Percentiles rank a stretch among this genome's conserved stretches.
Evolutionary conservation across 345 rosid genomes (phyloP).

Genomic region (Hibiscus mutabilis): DNA sequence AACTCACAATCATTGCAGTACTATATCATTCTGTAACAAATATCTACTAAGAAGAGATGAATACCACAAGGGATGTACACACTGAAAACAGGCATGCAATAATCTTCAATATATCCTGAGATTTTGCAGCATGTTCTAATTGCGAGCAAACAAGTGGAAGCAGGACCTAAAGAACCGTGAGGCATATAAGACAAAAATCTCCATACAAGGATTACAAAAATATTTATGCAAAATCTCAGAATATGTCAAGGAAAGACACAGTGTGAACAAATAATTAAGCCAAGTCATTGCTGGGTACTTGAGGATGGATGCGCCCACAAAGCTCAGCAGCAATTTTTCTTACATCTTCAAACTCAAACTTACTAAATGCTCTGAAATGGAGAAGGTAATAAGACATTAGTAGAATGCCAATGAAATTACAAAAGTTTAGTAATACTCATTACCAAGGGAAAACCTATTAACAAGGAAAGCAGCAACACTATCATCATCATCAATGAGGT

Average conservation of each 20-base stretch:
- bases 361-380: constrained; percentile 59
- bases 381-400: constrained; percentile 15
- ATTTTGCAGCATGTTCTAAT: constrained; percentile 39
- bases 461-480: constrained; percentile 60
- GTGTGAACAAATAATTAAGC: constrained; percentile 5
- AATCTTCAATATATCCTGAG: constrained; percentile 46
- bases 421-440: constrained; percentile 15
- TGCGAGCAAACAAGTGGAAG: constrained; percentile 47
- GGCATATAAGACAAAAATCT: constrained; percentile 7
- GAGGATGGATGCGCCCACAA: constrained; percentile 84
- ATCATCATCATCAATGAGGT: constrained; percentile 31
- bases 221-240: neutral
- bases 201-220: neutral
- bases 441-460: constrained; percentile 43
- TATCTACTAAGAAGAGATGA: constrained; percentile 6
- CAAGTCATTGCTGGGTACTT: constrained; percentile 27
- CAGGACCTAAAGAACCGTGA: constrained; percentile 51
- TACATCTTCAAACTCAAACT: constrained; percentile 73
- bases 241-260: constrained; percentile 10
- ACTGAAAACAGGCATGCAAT: constrained; percentile 78
- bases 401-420: constrained; percentile 15
- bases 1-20: constrained; percentile 10
- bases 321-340: constrained; percentile 86
- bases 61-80: constrained; percentile 82
- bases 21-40: neutral